Evolutionary conservation across 163 green algal species (phyloP), one percentile per base, ranked within the genome.

Genomic region (Scenedesmus sp.): DNA sequence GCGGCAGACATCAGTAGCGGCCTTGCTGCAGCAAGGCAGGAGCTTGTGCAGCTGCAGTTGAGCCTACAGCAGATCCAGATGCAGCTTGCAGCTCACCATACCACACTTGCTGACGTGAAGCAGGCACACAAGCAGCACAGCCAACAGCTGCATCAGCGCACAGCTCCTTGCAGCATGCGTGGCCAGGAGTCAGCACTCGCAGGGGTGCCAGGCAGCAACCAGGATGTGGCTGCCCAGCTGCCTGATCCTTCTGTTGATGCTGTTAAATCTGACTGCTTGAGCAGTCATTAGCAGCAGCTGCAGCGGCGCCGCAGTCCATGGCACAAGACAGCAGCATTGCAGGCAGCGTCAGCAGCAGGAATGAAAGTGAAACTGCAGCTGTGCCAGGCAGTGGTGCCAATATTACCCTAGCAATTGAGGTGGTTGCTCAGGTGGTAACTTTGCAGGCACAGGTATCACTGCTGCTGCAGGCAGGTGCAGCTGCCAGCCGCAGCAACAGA

Each of bases 131-230:
- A 24, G n/a, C 51, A 56, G 59, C n/a, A 79, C 1, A 59, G 79
- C n/a, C 73, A 86, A 51, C 86, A 79, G 72, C 68, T 59, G 72
- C 86, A 86, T 13, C 59, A 49, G 30, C 16, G 30, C 65, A 16
- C 7, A 30, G 9, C 30, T 76, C 65, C 65, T 20, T 26, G 30
- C 37, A 76, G 65, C 65, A 40, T 76, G 65, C 83, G 53, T 22
- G 33, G n/a, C 43, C 83, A 49, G n/a, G 26, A n/a, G 35, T 35
- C 13, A 20, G 16, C 10, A 49, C 33, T 18, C 43, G 59, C 83
- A 89, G 56, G 3, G 18, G 33, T 35, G 12, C 35, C 5, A 86
- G 12, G 30, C 43, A n/a, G 16, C 15, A 12, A 81, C 16, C 0
- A 12, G 3, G 35, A 30, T n/a, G 5, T n/a, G n/a, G 72, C 35